Conservation (phyloP, 2,329 filamentous ascomycete genomes). For the Xylaria sp. region DNA sequence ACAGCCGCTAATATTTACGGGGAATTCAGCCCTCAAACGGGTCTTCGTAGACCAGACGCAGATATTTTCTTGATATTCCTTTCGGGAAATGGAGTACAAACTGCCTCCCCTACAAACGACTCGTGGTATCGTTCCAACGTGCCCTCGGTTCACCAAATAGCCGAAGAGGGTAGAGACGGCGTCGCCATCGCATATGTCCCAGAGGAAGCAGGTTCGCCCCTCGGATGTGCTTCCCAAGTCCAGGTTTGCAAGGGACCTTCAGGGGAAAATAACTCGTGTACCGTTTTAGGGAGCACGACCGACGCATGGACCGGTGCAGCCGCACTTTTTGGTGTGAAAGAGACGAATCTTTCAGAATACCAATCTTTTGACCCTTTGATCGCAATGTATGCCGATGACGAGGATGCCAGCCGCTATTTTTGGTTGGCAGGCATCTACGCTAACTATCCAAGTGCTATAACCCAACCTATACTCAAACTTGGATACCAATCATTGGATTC, state of each 20-base stretch:
- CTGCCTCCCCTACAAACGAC: neutral
- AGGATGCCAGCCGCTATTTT: neutral
- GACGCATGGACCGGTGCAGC: neutral
- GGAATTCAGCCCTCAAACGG: too few species aligned
- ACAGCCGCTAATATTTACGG: too few species aligned
- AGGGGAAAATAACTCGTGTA: neutral
- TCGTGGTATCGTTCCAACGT: neutral
- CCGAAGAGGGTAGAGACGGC: neutral
- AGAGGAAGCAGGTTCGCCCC: neutral
- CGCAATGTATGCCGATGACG: neutral
- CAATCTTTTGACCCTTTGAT: neutral
- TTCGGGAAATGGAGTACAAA: too few species aligned
- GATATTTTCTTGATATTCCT: too few species aligned
- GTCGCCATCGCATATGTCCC: neutral
- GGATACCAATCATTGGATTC: neutral
- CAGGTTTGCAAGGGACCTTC: neutral
- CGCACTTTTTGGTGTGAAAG: neutral
- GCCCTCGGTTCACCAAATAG: neutral
- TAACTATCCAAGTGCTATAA: neutral
- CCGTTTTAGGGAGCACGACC: neutral
- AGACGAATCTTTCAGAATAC: neutral
- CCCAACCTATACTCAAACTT: neutral
- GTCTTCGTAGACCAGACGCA: too few species aligned
- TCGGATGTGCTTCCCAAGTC: neutral
- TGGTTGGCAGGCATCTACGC: neutral